phyloP scores from a whole-genome alignment of 2,329 filamentous ascomycete genomes.

The Mollisiaceae sp. region DNA sequence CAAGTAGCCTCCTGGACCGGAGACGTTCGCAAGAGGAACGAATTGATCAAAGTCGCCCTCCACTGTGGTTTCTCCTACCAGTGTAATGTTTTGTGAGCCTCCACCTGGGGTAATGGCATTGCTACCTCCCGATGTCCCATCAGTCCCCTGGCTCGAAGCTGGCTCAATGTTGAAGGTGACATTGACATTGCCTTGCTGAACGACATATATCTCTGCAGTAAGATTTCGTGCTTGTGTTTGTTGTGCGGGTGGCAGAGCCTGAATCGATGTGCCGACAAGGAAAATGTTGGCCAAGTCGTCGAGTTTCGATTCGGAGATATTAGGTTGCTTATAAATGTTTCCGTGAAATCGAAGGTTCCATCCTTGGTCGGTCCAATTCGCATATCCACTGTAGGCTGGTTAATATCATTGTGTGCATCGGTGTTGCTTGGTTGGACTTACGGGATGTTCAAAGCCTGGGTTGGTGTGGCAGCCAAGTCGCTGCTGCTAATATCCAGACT shows the following conservation, averaged over 20 bases:
- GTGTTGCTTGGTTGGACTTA: constrained; percentile 39
- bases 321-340: constrained; percentile 81
- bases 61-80: constrained; percentile 69
- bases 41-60: constrained; percentile 79
- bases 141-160: constrained; percentile 57
- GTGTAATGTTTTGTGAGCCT: constrained; percentile 64
- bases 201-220: constrained; percentile 74
- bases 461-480: constrained; percentile 66
- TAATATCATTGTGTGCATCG: constrained; percentile 15
- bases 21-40: constrained; percentile 63
- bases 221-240: constrained; percentile 74
- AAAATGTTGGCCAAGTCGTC: constrained; percentile 74
- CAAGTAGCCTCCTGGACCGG: constrained; percentile 57
- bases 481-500: constrained; percentile 63
- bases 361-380: constrained; percentile 78
- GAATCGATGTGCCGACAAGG: constrained; percentile 67
- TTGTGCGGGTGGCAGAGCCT: constrained; percentile 61
- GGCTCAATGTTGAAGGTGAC: constrained; percentile 69
- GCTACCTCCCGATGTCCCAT: constrained; percentile 53
- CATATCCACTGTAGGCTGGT: constrained; percentile 55
- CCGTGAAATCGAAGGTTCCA: constrained; percentile 81
- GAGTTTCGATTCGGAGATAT: constrained; percentile 67
- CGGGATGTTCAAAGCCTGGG: constrained; percentile 73
- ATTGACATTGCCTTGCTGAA: constrained; percentile 70
- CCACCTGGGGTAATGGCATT: constrained; percentile 58